Percentiles rank a stretch among this genome's conserved stretches.
phyloP scores from a whole-genome alignment of 768 basidiomycete species.

The Phylloporus scabripes region DNA sequence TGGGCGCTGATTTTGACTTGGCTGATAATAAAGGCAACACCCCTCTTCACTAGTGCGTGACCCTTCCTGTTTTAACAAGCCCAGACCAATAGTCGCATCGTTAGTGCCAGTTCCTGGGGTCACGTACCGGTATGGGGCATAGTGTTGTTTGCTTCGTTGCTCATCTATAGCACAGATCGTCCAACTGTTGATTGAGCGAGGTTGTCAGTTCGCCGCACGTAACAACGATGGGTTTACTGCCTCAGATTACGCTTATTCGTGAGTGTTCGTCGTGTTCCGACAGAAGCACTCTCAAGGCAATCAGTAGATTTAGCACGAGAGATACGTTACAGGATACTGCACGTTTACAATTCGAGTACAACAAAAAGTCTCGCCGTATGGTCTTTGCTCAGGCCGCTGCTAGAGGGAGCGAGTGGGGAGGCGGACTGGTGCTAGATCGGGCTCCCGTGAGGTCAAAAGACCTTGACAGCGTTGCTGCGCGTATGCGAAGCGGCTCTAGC shows the following conservation, averaged over 20 bases:
- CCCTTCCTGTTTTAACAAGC: neutral
- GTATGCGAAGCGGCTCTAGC: slow-evolving; percentile 77
- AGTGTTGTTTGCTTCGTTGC: slow-evolving; percentile 5
- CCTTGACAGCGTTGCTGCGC: slow-evolving; percentile 35
- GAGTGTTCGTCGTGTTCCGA: slow-evolving; percentile 6
- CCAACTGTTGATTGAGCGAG: slow-evolving; percentile 81
- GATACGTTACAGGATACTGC: slow-evolving; percentile 80
- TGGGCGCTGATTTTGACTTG: slow-evolving; percentile 85
- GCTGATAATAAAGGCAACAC: slow-evolving; percentile 91
- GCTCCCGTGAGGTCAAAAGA: slow-evolving; percentile 44
- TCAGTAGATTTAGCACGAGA: slow-evolving; percentile 58
- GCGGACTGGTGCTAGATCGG: slow-evolving; percentile 35
- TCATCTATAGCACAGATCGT: slow-evolving; percentile 49
- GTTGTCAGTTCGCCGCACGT: slow-evolving; percentile 74
- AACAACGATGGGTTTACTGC: slow-evolving; percentile 93
- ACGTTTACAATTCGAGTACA: slow-evolving; percentile 69
- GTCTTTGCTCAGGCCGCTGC: slow-evolving; percentile 71
- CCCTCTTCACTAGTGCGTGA: slow-evolving; percentile 82
- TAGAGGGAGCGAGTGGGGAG: slow-evolving; percentile 58
- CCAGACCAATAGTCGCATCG: slow-evolving; percentile 7
- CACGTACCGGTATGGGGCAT: slow-evolving; percentile 60
- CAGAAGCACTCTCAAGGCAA: slow-evolving; percentile 2
- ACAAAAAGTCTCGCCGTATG: slow-evolving; percentile 67
- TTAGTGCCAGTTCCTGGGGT: slow-evolving; percentile 83
- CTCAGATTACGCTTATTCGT: slow-evolving; percentile 80